Percentiles rank a stretch among this genome's conserved stretches.
phyloP scores from a whole-genome alignment of 345 rosid genomes.

The Corchorus capsularis region DNA sequence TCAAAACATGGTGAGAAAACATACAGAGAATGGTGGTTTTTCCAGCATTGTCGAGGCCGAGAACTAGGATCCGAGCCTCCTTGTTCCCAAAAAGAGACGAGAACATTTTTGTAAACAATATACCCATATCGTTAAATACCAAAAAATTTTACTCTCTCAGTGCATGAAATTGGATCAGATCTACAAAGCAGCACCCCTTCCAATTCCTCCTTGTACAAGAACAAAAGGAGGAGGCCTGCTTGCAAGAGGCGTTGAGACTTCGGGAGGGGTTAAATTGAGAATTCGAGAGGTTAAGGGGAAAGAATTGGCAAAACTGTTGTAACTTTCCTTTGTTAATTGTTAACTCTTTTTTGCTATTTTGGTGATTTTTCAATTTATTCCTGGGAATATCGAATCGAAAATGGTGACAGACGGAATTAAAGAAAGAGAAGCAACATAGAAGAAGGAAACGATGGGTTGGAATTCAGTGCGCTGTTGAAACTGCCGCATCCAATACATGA shows the following conservation, averaged over 20 bases:
- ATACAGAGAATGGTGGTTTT: constrained; percentile 71
- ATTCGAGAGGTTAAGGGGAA: background rate
- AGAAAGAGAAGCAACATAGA: background rate
- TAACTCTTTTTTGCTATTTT: background rate
- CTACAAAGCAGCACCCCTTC: constrained; percentile 26
- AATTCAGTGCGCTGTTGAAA: background rate
- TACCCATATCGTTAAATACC: constrained; percentile 38
- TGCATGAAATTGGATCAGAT: constrained; percentile 29
- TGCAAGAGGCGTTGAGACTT: background rate
- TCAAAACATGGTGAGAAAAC: background rate
- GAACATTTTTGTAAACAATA: constrained; percentile 46
- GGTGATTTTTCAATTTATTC: background rate
- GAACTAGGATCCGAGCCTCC: constrained; percentile 67
- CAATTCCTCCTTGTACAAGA: constrained; percentile 11
- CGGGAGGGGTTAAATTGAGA: background rate
- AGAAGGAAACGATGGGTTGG: background rate
- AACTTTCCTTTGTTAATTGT: too few species aligned
- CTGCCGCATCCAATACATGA: background rate
- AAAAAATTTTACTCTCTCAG: constrained; percentile 15
- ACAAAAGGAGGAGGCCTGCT: background rate
- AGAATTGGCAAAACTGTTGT: background rate
- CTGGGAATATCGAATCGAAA: too few species aligned
- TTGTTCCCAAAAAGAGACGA: constrained; percentile 50
- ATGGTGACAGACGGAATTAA: too few species aligned
- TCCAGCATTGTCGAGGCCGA: constrained; percentile 72